A percentile compares a stretch with the other conserved stretches of the same genome.
Conservation (phyloP, 495 filamentous ascomycete species). For the Hyaloscypha bicolor region DNA sequence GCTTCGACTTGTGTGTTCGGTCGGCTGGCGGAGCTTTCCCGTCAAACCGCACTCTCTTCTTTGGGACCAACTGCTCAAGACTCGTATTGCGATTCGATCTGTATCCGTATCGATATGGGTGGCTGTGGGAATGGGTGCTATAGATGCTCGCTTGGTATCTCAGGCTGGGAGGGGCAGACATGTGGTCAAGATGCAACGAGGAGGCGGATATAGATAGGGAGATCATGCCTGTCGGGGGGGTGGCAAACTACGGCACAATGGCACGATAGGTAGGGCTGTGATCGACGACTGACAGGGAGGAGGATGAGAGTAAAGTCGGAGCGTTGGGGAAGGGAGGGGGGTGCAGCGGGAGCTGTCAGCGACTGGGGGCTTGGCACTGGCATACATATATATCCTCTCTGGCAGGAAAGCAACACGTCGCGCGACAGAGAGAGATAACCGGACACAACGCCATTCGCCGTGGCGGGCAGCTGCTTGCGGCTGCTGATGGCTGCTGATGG, state of each 20-base stretch:
- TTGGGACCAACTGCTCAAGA: constrained; percentile 14
- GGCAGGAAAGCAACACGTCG: neutral
- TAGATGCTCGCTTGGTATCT: constrained; percentile 8
- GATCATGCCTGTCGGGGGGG: constrained; percentile 3
- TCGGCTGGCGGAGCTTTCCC: neutral
- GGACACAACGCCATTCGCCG: neutral
- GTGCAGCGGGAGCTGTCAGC: neutral
- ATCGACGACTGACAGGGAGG: constrained; percentile 1
- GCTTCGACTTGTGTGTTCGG: neutral
- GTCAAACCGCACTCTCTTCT: constrained; percentile 18
- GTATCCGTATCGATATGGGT: neutral
- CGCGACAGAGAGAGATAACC: neutral
- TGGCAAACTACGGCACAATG: neutral
- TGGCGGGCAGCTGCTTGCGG: neutral
- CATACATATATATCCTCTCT: constrained; percentile 1
- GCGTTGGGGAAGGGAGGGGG: neutral
- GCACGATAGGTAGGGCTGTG: neutral
- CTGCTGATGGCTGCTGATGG: neutral
- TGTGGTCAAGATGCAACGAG: neutral
- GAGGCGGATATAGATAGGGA: constrained; percentile 13
- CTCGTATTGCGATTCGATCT: neutral
- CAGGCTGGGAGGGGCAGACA: neutral
- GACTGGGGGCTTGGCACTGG: neutral
- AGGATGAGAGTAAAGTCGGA: neutral
- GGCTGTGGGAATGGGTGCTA: constrained; percentile 11